A percentile compares a stretch with the other conserved stretches of the same genome.
Conservation (phyloP, 257 asterid species). For the Solanum habrochaites region DNA sequence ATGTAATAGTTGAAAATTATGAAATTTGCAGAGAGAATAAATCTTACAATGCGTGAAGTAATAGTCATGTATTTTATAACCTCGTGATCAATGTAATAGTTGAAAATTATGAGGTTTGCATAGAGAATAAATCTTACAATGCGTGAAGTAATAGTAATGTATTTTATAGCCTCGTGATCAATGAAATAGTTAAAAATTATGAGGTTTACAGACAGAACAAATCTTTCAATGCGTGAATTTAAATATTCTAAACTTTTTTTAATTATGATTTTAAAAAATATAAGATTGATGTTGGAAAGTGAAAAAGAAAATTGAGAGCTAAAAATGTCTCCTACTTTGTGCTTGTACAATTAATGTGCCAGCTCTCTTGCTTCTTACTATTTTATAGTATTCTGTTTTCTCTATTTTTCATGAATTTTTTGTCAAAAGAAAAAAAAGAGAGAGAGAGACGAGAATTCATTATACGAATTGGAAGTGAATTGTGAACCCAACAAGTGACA, state of each 20-base stretch:
- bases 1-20: too few relatives aligned
- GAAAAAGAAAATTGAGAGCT: neutral
- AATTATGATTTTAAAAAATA: too few relatives aligned
- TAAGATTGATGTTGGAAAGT: neutral
- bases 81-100: too few relatives aligned
- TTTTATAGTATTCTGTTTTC: neutral
- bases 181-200: too few relatives aligned
- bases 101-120: accelerated
- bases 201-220: accelerated
- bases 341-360: neutral
- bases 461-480: neutral
- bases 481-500: neutral
- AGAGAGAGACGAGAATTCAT: neutral
- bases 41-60: too few relatives aligned
- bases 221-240: too few relatives aligned
- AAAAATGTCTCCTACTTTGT: neutral
- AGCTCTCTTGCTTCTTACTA: neutral
- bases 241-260: too few relatives aligned
- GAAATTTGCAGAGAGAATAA: accelerated
- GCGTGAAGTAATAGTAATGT: too few relatives aligned
- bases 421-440: neutral
- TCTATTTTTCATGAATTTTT: neutral
- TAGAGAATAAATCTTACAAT: too few relatives aligned
- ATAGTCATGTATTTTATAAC: too few relatives aligned
- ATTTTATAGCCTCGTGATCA: too few relatives aligned